Conservation (phyloP, 2,329 filamentous ascomycete genomes). For the Bipolaris gigantea region DNA sequence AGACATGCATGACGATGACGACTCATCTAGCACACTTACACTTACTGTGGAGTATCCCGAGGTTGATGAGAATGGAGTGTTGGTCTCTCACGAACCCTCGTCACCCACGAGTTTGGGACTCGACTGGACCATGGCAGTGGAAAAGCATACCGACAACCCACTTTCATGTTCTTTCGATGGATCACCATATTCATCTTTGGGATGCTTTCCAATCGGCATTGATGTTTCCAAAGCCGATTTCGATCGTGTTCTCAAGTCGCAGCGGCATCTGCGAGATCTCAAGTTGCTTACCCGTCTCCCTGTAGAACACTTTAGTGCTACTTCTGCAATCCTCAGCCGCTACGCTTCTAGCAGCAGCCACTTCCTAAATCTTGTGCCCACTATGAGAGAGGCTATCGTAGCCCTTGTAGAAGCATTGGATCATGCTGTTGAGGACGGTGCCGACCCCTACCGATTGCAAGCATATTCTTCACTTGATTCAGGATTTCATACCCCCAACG, state of each 20-base stretch:
- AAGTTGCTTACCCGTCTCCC: constrained; percentile 35
- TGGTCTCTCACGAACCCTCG: constrained; percentile 20
- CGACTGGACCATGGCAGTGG: constrained; percentile 36
- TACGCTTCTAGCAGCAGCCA: constrained; percentile 20
- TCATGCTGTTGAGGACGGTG: constrained; percentile 28
- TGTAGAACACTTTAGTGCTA: constrained; percentile 26
- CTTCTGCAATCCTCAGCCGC: constrained; percentile 17
- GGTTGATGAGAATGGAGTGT: constrained; percentile 34
- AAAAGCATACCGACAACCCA: constrained; percentile 32
- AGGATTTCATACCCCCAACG: constrained; percentile 41
- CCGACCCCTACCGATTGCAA: constrained; percentile 35
- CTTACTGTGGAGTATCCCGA: constrained; percentile 39
- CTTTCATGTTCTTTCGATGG: constrained; percentile 39
- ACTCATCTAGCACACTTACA: constrained; percentile 34
- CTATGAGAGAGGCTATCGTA: constrained; percentile 27
- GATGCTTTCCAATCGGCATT: constrained; percentile 44
- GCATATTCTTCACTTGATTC: constrained; percentile 43
- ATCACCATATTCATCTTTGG: constrained; percentile 30
- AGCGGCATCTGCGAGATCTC: constrained; percentile 33
- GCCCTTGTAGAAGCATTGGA: constrained; percentile 28
- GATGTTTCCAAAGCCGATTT: constrained; percentile 38
- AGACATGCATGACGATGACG: constrained; percentile 25
- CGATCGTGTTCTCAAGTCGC: constrained; percentile 37
- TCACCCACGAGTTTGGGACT: constrained; percentile 24
- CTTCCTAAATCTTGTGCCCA: constrained; percentile 24